A percentile compares a stretch with the other conserved stretches of the same genome.
Conservation (phyloP, 140 eudicot genomes). For the Cichorium intybus region DNA sequence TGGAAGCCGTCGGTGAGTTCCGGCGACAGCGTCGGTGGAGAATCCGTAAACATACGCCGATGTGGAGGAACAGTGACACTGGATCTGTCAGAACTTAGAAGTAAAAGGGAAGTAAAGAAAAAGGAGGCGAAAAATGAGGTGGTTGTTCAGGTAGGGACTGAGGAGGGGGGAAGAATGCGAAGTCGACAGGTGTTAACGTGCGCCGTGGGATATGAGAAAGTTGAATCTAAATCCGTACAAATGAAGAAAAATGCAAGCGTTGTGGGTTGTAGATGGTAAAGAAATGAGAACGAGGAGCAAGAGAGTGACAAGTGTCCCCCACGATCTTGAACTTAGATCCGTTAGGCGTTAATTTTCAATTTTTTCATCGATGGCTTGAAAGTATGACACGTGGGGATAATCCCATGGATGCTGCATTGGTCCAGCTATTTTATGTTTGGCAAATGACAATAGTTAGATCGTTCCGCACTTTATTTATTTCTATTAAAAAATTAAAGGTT, state of each 20-base stretch:
- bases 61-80: constrained; percentile 23
- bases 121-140: constrained; percentile 6
- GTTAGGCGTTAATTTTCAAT: not conserved
- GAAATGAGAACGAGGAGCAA: not conserved
- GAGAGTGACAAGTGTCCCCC: constrained; percentile 16
- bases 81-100: constrained; percentile 22
- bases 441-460: not conserved
- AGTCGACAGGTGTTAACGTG: constrained; percentile 29
- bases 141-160: constrained; percentile 22
- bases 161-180: constrained; percentile 9
- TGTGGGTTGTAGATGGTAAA: constrained; percentile 8
- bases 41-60: constrained; percentile 18
- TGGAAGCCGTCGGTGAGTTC: constrained; percentile 20
- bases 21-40: constrained; percentile 18
- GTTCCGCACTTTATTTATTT: not conserved
- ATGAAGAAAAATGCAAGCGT: not conserved
- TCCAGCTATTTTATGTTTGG: not conserved
- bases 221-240: not conserved
- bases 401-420: not conserved
- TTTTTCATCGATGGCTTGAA: not conserved
- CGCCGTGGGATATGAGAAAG: constrained; percentile 26
- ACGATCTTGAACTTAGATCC: constrained; percentile 30
- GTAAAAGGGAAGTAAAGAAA: constrained; percentile 6
- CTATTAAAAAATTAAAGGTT: too few relatives aligned
- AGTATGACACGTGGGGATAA: not conserved